A percentile compares a stretch with the other conserved stretches of the same genome.
Conservation (phyloP, 2,329 filamentous ascomycete species). For the Cladorrhinum sp. region DNA sequence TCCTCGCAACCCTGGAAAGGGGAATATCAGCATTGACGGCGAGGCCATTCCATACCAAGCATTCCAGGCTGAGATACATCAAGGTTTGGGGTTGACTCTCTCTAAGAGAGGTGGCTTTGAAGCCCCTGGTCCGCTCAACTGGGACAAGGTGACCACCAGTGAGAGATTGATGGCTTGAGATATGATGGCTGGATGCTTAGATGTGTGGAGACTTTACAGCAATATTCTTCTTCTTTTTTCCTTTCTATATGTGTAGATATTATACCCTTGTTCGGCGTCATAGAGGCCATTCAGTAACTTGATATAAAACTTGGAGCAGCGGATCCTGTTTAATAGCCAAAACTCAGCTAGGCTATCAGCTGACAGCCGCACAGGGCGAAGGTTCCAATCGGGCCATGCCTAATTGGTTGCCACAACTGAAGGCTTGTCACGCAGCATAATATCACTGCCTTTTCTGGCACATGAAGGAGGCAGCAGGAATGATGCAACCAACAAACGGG, state of each 20-base stretch:
- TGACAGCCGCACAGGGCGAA: not conserved
- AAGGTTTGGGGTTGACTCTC: slow-evolving; percentile 77
- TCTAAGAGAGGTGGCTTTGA: slow-evolving; percentile 75
- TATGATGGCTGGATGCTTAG: not conserved
- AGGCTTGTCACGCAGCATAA: not conserved
- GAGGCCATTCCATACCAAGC: slow-evolving; percentile 83
- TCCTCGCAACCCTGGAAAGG: slow-evolving; percentile 61
- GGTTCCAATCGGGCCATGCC: not conserved
- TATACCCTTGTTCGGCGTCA: not conserved
- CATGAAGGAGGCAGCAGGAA: not conserved
- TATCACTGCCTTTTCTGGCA: not conserved
- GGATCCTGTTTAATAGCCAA: not conserved
- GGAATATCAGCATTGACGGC: slow-evolving; percentile 91
- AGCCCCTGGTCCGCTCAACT: slow-evolving; percentile 50
- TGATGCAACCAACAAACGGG: not conserved
- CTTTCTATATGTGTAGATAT: not conserved
- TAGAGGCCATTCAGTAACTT: not conserved
- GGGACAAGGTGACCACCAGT: slow-evolving; percentile 39
- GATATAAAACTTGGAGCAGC: not conserved
- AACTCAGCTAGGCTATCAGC: not conserved
- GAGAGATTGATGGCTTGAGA: slow-evolving; percentile 31
- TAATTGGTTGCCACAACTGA: not conserved
- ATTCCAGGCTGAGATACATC: slow-evolving; percentile 88
- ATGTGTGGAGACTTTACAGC: not conserved
- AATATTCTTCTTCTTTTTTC: too few relatives aligned